Evolutionary conservation across 2,329 filamentous ascomycete genomes (phyloP).

Genomic region (Botrytis elliptica): DNA sequence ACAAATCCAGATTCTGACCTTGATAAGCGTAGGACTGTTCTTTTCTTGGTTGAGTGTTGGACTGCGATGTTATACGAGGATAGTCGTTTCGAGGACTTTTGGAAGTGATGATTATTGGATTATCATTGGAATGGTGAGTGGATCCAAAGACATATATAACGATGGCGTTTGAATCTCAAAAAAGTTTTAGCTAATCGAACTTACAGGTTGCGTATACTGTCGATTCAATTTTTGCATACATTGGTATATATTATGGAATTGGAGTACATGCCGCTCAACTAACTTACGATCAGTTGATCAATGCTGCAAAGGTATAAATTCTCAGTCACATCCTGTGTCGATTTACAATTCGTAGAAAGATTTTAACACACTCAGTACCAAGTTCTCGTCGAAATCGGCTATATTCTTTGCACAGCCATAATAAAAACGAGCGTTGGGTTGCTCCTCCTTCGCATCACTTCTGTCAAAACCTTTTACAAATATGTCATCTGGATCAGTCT

Average conservation of each 20-base stretch:
- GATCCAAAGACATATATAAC: too few species aligned
- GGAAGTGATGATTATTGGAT: slow-evolving; percentile 18
- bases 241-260: background rate
- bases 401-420: background rate
- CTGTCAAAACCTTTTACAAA: slow-evolving; percentile 16
- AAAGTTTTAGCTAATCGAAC: background rate
- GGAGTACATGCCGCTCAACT: background rate
- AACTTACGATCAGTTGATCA: background rate
- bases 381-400: background rate
- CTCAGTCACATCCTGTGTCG: background rate
- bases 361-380: slow-evolving; percentile 6
- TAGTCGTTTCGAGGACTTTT: background rate
- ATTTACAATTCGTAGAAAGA: background rate
- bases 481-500: slow-evolving; percentile 10
- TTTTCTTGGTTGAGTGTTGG: slow-evolving; percentile 5
- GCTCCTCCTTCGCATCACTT: slow-evolving; percentile 11
- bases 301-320: slow-evolving; percentile 8
- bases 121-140: slow-evolving; percentile 2
- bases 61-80: slow-evolving; percentile 12
- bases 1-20: background rate
- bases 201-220: background rate
- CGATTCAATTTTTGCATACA: background rate
- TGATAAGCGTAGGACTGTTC: background rate
- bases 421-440: slow-evolving; percentile 18
- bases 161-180: background rate